phyloP scores from a whole-genome alignment of 371 early-diverging fungal genomes.

The Actinomortierella ambigua region DNA sequence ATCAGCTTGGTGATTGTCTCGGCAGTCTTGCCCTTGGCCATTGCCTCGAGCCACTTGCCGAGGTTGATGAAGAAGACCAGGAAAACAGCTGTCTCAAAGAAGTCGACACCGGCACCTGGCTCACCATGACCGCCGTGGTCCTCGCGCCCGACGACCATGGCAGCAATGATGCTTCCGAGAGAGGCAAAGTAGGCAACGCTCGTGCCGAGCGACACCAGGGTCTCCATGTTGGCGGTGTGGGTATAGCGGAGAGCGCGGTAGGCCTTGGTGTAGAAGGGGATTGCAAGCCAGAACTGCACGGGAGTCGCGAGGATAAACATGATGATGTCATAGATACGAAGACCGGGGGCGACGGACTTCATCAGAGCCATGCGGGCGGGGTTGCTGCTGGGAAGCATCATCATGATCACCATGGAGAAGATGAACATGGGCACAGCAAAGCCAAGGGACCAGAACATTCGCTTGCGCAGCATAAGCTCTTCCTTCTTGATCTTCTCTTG shows the following conservation, averaged over 20 bases:
- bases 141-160: constrained; percentile 47
- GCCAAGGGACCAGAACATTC: constrained; percentile 58
- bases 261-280: constrained; percentile 59
- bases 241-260: constrained; percentile 60
- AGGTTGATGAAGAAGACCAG: constrained; percentile 71
- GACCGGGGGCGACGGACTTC: constrained; percentile 48
- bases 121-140: constrained; percentile 9
- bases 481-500: constrained; percentile 57
- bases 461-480: constrained; percentile 43
- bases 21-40: constrained; percentile 73
- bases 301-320: constrained; percentile 61
- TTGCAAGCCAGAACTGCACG: constrained; percentile 61
- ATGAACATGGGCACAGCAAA: constrained; percentile 68
- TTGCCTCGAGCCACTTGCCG: constrained; percentile 73
- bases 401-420: constrained; percentile 65
- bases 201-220: constrained; percentile 69
- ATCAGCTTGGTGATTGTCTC: constrained; percentile 72
- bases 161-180: constrained; percentile 57
- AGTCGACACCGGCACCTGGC: constrained; percentile 35
- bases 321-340: constrained; percentile 54
- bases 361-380: constrained; percentile 48
- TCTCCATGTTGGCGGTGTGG: constrained; percentile 74
- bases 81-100: constrained; percentile 73
- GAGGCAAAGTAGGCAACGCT: constrained; percentile 68
- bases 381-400: constrained; percentile 55